Evolutionary conservation across 176 grass and related monocot genomes (phyloP).

Genomic region (Poa pratensis): DNA sequence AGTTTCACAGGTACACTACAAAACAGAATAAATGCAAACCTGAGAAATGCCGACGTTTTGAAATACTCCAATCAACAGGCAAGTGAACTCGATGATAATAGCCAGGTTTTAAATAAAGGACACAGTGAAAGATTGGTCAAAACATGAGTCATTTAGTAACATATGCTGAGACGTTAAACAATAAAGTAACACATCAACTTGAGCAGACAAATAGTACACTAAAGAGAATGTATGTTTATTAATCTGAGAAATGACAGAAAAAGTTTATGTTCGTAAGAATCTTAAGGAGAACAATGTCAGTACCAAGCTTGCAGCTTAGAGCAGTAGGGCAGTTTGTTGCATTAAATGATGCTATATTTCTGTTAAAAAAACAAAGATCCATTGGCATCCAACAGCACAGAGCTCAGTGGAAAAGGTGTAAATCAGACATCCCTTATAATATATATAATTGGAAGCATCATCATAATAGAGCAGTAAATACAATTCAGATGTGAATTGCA

Average conservation of each 20-base stretch:
- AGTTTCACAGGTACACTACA: neutral
- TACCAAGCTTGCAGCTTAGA: neutral
- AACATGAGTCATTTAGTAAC: neutral
- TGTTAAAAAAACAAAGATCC: neutral
- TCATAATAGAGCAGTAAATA: neutral
- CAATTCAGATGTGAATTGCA: neutral
- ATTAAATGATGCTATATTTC: neutral
- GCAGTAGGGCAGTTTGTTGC: neutral
- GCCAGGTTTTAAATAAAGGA: slow-evolving; percentile 86
- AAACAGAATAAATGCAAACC: slow-evolving; percentile 47
- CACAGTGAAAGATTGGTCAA: slow-evolving; percentile 69
- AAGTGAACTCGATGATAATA: slow-evolving; percentile 82
- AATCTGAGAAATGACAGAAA: neutral
- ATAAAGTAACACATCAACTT: slow-evolving; percentile 2
- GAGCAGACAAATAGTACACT: neutral
- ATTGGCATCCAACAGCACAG: neutral
- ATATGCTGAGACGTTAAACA: slow-evolving; percentile 2
- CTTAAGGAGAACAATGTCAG: neutral
- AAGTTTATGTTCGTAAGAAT: neutral
- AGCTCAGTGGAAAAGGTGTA: neutral
- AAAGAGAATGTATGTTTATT: neutral
- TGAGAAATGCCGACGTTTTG: slow-evolving; percentile 73
- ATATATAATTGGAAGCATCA: neutral
- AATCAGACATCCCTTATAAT: neutral
- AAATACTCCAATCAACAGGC: slow-evolving; percentile 68